These are phyloP conservation scores for Linum trigynum DNA, from an alignment of 345 rosid species.

Conservation along the genomic window DNA sequence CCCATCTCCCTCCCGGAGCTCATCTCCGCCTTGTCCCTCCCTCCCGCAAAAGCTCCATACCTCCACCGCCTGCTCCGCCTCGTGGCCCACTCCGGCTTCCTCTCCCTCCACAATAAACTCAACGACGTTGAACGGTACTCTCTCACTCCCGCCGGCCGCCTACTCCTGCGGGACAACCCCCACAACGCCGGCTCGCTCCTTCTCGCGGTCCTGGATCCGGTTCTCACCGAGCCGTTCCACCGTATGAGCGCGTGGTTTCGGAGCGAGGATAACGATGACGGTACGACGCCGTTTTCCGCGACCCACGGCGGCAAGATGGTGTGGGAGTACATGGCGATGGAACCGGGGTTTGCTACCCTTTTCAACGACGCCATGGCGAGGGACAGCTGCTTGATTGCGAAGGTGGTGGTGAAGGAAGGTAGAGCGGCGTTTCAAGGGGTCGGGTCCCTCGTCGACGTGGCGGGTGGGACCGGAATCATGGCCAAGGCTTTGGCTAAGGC, in stretches of 20 bases:
- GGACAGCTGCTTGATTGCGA: neutral
- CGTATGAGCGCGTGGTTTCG: neutral
- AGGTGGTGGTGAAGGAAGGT: neutral
- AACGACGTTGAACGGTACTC: neutral
- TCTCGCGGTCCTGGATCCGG: neutral
- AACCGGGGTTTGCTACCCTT: neutral
- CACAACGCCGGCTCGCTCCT: neutral
- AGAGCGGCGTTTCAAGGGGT: neutral
- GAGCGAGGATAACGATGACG: neutral
- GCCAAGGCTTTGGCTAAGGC: neutral
- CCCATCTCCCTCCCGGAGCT: constrained; percentile 17
- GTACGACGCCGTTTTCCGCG: neutral
- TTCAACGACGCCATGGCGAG: neutral
- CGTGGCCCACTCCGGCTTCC: constrained; percentile 15
- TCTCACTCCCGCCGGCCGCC: constrained; percentile 1
- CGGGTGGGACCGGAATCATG: neutral
- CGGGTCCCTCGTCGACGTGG: neutral
- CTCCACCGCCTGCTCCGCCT: constrained; percentile 19
- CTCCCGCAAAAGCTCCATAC: constrained; percentile 1
- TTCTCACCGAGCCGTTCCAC: neutral
- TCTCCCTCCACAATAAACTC: neutral
- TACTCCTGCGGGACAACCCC: neutral
- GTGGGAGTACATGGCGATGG: constrained; percentile 1
- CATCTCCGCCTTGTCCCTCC: constrained; percentile 8
- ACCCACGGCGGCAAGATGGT: neutral